These are phyloP conservation scores for Cordyceps cateniannulata DNA, from an alignment of 2,329 filamentous ascomycete species.

Conservation along the genomic window DNA sequence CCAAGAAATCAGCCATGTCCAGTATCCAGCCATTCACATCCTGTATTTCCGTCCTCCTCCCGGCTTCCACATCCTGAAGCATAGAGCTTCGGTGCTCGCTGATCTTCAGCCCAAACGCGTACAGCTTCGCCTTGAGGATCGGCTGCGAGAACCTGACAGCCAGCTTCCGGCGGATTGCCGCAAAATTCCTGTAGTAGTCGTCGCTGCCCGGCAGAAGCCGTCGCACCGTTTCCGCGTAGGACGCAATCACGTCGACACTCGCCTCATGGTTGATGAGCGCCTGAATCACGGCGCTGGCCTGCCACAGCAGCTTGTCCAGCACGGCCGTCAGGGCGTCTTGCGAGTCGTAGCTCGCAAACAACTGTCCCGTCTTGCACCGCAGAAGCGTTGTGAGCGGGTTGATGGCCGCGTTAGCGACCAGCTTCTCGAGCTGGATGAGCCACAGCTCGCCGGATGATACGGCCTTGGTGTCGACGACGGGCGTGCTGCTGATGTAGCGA, in stretches of 20 bases:
- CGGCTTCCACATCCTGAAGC: background rate
- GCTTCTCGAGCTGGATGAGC: background rate
- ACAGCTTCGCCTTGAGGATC: background rate
- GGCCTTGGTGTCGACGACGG: background rate
- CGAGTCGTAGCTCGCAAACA: background rate
- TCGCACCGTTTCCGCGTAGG: background rate
- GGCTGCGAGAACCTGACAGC: background rate
- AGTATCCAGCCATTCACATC: background rate
- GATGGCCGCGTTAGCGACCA: background rate
- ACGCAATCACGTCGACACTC: background rate
- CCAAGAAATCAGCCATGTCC: background rate
- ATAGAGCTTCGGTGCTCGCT: background rate
- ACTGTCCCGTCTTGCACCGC: background rate
- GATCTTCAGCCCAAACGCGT: background rate
- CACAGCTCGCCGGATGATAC: background rate
- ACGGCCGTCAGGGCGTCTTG: background rate
- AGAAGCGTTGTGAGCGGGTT: background rate
- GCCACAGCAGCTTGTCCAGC: background rate
- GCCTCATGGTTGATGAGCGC: background rate
- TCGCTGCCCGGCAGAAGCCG: background rate
- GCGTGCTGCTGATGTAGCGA: background rate
- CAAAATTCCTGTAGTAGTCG: background rate
- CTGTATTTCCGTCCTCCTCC: background rate
- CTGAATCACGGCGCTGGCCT: background rate
- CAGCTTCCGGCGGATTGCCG: background rate